Conservation (phyloP, 768 basidiomycete genomes). For the Podaxis mareebaensis region DNA sequence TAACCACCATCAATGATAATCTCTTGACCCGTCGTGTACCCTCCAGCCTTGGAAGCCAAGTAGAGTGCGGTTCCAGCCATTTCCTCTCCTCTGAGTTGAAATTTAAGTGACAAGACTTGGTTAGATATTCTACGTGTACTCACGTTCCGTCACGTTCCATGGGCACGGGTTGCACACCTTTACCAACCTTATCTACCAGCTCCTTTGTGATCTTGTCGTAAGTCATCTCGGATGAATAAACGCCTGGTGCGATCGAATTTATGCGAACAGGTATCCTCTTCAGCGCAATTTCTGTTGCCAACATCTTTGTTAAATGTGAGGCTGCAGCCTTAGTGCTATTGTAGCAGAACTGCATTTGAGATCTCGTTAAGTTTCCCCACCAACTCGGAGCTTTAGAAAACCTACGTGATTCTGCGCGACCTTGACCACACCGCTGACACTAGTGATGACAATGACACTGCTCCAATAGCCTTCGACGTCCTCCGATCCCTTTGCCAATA, state of each 20-base stretch:
- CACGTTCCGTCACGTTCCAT: slow-evolving; percentile 65
- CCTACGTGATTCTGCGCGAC: slow-evolving; percentile 78
- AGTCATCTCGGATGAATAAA: slow-evolving; percentile 79
- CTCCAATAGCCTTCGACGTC: slow-evolving; percentile 60
- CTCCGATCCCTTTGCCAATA: slow-evolving; percentile 71
- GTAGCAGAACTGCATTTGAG: slow-evolving; percentile 63
- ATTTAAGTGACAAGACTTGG: background rate
- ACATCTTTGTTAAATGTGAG: slow-evolving; percentile 73
- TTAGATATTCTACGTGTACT: slow-evolving; percentile 30
- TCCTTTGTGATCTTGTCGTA: slow-evolving; percentile 44
- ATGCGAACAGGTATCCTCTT: slow-evolving; percentile 70
- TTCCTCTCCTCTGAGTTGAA: slow-evolving; percentile 54
- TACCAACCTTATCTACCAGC: slow-evolving; percentile 54
- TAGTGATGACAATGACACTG: slow-evolving; percentile 75
- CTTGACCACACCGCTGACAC: slow-evolving; percentile 72
- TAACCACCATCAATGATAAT: slow-evolving; percentile 78
- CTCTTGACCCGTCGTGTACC: slow-evolving; percentile 78
- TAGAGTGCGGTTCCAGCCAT: slow-evolving; percentile 80
- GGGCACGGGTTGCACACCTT: slow-evolving; percentile 63
- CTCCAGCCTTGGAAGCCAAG: slow-evolving; percentile 71
- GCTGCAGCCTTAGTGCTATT: slow-evolving; percentile 81
- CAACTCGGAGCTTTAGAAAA: slow-evolving; percentile 4
- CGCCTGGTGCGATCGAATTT: slow-evolving; percentile 75
- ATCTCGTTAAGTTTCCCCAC: background rate
- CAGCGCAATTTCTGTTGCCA: slow-evolving; percentile 74